These are phyloP conservation scores for Purshia tridentata DNA, from an alignment of 306 rosid genomes.

Conservation along the genomic window DNA sequence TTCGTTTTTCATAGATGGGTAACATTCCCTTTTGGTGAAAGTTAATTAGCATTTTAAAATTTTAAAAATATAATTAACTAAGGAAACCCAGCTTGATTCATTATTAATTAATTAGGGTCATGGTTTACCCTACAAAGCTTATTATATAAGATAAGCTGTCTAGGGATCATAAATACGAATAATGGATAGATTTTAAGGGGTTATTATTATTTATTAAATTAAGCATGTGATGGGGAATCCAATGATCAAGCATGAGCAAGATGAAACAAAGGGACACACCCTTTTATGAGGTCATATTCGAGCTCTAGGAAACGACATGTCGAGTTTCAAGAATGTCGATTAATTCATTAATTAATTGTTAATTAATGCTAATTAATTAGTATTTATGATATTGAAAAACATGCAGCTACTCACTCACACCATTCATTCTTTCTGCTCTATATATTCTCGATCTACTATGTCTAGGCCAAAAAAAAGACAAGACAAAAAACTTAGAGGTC, in stretches of 20 bases:
- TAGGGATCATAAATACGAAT: slow-evolving; percentile 57
- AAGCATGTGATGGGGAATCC: slow-evolving; percentile 61
- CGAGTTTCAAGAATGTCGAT: slow-evolving; percentile 44
- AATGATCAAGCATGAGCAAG: slow-evolving; percentile 47
- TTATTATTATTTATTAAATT: slow-evolving; percentile 5
- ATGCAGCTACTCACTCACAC: slow-evolving; percentile 24
- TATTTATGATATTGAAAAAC: slow-evolving; percentile 22
- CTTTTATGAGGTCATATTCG: slow-evolving; percentile 40
- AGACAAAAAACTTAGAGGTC: slow-evolving; percentile 11
- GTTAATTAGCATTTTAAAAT: neutral
- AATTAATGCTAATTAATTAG: slow-evolving; percentile 5
- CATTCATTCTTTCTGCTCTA: slow-evolving; percentile 21
- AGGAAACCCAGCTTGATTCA: neutral
- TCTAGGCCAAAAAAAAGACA: slow-evolving; percentile 22
- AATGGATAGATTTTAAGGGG: slow-evolving; percentile 26
- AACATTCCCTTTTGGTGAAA: slow-evolving; percentile 8
- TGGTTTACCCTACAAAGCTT: slow-evolving; percentile 11
- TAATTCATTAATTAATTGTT: slow-evolving; percentile 20
- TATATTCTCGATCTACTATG: slow-evolving; percentile 7
- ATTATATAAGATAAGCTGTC: slow-evolving; percentile 2
- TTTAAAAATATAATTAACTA: neutral
- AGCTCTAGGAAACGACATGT: slow-evolving; percentile 40
- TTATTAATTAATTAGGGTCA: slow-evolving; percentile 9
- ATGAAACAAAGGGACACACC: slow-evolving; percentile 41
- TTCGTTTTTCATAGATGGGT: slow-evolving; percentile 14